Base-by-base conservation (phyloP, 2,329 filamentous ascomycete species). In the Phialophora expanda region DNA sequence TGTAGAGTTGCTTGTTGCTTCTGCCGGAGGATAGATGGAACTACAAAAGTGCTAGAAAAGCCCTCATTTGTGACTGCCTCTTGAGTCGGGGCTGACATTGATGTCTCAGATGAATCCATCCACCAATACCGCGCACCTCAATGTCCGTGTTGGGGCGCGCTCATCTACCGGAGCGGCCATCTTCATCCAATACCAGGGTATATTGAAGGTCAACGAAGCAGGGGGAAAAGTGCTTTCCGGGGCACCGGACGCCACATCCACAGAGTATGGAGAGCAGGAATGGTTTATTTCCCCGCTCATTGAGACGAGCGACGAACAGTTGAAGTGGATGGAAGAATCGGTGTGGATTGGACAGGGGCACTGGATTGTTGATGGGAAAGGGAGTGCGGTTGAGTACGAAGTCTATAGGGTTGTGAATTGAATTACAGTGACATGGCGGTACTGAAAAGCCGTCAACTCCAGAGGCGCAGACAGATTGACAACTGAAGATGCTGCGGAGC, bases 251-350 rank as follows among this genome's bases (percentile, higher is more conserved):
- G 66, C 66, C 34, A 68, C 59, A 66, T 46, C 62, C 14, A 68
- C 66, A 11, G 5, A 38, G 20, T 62, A 22, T 12, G 66, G 56
- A 6, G 66, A 68, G 41, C 58, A 62, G 48, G 30, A 68, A 9
- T 68, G 54, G 48, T 57, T 65, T 34, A 62, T 53, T 3, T 53
- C 44, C 5, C 66, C 66, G 12, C 46, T 59, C 22, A 59, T 68
- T 20, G 66, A 68, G 55, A 68, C 62, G 20, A 65, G 55, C 41
- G 26, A 48, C 46, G 24, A 41, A 17, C 38, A 65, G 11, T 65
- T 65, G 58, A 68, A 68, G 51, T 68, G 66, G 66, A 38, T 68
- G 54, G 66, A 68, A 54, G 34, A 55, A 30, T 56, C 28, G 22
- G 24, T 68, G 12, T 63, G 46, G 28, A 24, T 65, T 34, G 66